phyloP scores from a whole-genome alignment of 2,329 filamentous ascomycete genomes.

The Cercospora janseana region DNA sequence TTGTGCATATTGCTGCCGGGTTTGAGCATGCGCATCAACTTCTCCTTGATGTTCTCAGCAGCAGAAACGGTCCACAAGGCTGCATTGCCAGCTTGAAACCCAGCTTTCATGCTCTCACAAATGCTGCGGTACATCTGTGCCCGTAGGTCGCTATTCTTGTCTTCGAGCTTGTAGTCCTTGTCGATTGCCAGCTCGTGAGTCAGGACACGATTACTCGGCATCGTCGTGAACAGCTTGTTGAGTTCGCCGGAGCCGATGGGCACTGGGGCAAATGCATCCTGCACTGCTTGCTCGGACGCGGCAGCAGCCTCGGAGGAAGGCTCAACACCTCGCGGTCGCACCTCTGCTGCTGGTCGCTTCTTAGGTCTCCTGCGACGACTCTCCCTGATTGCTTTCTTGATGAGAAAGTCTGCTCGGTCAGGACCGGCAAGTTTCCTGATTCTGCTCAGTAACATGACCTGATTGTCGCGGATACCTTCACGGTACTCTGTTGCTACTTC shows the following conservation, averaged over 20 bases:
- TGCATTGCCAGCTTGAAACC: slow-evolving; percentile 63
- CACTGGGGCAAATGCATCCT: slow-evolving; percentile 20
- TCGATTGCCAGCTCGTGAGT: slow-evolving; percentile 80
- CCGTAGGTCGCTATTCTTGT: slow-evolving; percentile 58
- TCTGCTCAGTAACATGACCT: slow-evolving; percentile 72
- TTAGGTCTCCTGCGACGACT: slow-evolving; percentile 63
- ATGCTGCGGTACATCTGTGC: slow-evolving; percentile 60
- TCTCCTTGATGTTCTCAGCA: slow-evolving; percentile 67
- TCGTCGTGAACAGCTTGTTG: slow-evolving; percentile 56
- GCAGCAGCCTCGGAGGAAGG: slow-evolving; percentile 20
- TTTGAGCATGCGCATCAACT: slow-evolving; percentile 69
- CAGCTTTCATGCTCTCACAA: slow-evolving; percentile 60
- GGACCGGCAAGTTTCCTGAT: slow-evolving; percentile 75
- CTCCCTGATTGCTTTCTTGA: slow-evolving; percentile 71
- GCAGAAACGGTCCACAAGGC: slow-evolving; percentile 68
- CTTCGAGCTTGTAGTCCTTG: slow-evolving; percentile 68
- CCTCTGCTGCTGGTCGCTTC: slow-evolving; percentile 67
- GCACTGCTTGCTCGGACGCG: slow-evolving; percentile 23
- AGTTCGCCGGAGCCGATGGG: slow-evolving; percentile 42
- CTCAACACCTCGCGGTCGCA: slow-evolving; percentile 62
- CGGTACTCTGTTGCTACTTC: slow-evolving; percentile 73
- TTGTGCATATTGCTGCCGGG: slow-evolving; percentile 70
- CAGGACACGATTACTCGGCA: slow-evolving; percentile 71
- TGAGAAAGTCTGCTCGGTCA: slow-evolving; percentile 68
- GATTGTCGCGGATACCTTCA: slow-evolving; percentile 76